Evolutionary conservation across 768 basidiomycete genomes (phyloP), one percentile per base, ranked within the genome.

Genomic region (Pleurotus citrinopileatus): DNA sequence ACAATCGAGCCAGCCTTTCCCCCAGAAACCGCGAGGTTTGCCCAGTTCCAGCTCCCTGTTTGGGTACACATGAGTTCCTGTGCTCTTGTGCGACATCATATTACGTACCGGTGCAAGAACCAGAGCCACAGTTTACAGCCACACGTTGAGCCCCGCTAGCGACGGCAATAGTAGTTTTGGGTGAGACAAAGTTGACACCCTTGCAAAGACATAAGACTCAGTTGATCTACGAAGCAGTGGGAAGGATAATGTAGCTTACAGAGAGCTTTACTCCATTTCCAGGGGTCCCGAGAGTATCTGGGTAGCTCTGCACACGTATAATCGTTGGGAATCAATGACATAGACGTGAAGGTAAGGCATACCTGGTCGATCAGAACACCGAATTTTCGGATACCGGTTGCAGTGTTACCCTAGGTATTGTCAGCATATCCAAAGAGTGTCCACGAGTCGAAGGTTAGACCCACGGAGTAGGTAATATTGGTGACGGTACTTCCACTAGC

Each of bases 361-460:
- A 74, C 79, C 67, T 84, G 81, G 61, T 84, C 80, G 29, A 88
- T 83, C 57, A 88, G 48, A 0, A 87, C 66, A 27, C 85, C 86
- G 53, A 78, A 87, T 25, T 63, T 19, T 0, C 67, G 69, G 8
- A 78, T 69, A 7, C 78, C 78, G 4, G 65, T 77, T 1, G 76
- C 82, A 12, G 73, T 79, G 63, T 87, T 86, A 28, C 73, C 79
- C 74, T 80, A 15, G 13, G 9, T 32, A 56, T 10, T 26, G 9
- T 1, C 10, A 20, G 1, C 7, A 40, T 37, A 40, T 22, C 28
- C 1, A 2, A 17, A 12, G 53, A n/a, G 4, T 8, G 4, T 22
- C 37, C 5, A 40, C 7, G 7, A 5, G 7, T 40, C 29, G n/a
- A n/a, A 40, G 5, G 38, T 4, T 40, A 6, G 3, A 58, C 72